Percentiles rank a stretch among this genome's conserved stretches.
Evolutionary conservation across 352 stramenopile genomes (phyloP).

Genomic region (Globisporangium okanoganense): DNA sequence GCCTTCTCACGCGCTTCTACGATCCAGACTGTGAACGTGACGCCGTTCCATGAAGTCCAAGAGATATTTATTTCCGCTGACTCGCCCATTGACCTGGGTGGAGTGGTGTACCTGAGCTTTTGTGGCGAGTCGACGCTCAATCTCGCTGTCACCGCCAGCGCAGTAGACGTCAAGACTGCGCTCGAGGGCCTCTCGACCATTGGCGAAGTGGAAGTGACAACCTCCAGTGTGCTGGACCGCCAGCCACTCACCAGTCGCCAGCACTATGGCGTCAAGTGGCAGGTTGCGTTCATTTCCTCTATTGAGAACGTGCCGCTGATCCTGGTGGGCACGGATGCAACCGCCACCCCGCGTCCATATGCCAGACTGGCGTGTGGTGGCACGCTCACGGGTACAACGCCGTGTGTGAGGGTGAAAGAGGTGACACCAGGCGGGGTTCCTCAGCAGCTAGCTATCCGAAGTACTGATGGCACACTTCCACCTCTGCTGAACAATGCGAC

Average conservation of each 20-base stretch:
- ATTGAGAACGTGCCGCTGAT: constrained; percentile 36
- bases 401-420: constrained; percentile 40
- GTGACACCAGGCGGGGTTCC: constrained; percentile 35
- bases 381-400: constrained; percentile 46
- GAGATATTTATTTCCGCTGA: constrained; percentile 64
- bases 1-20: constrained; percentile 18
- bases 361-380: constrained; percentile 46
- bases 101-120: constrained; percentile 53
- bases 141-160: constrained; percentile 39
- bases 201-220: constrained; percentile 41
- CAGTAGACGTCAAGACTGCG: constrained; percentile 37
- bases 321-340: constrained; percentile 40
- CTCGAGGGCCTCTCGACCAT: constrained; percentile 71
- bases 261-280: constrained; percentile 65
- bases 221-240: constrained; percentile 21
- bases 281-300: constrained; percentile 46
- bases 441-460: constrained; percentile 15
- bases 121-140: constrained; percentile 51
- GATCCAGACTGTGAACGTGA: constrained; percentile 25
- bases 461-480: neutral
- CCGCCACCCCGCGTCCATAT: constrained; percentile 24
- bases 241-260: constrained; percentile 25
- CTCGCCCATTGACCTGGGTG: constrained; percentile 56
- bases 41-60: constrained; percentile 46
- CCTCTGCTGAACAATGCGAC: constrained; percentile 20